Evolutionary conservation across 1,284 basidiomycete species (phyloP).

Genomic region (Xerocomus nothofagi): DNA sequence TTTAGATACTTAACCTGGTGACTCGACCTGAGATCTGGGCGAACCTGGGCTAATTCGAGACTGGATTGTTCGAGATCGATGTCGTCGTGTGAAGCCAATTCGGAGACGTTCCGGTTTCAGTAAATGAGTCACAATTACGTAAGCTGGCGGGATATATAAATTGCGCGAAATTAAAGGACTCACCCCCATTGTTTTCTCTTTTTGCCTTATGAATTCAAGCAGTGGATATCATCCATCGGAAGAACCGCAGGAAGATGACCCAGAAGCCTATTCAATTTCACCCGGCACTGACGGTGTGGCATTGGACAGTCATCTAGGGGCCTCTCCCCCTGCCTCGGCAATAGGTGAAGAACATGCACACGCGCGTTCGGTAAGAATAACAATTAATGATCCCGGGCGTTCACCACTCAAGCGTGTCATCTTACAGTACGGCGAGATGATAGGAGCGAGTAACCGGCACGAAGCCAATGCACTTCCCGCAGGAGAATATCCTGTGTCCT

Average conservation of each 20-base stretch:
- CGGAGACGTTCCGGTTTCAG: not conserved
- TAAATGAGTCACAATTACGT: no score
- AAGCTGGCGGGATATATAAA: no score
- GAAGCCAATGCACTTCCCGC: slow-evolving; percentile 16
- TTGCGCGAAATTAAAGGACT: not conserved
- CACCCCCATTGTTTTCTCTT: not conserved
- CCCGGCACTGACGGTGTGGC: not conserved
- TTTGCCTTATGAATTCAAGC: not conserved
- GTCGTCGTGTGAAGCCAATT: not conserved
- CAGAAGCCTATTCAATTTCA: slow-evolving; percentile 23
- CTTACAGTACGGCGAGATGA: slow-evolving; percentile 8
- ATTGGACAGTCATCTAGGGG: slow-evolving; percentile 23
- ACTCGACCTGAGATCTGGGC: no score
- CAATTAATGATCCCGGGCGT: not conserved
- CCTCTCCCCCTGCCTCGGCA: slow-evolving; percentile 14
- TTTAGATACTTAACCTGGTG: no score
- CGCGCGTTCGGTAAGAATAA: slow-evolving; percentile 18
- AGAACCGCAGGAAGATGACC: slow-evolving; percentile 6
- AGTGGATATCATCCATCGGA: not conserved
- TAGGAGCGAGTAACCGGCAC: slow-evolving; percentile 14
- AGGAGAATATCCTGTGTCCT: slow-evolving; percentile 20
- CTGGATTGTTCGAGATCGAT: no score
- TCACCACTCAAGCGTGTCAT: not conserved
- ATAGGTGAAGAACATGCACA: not conserved
- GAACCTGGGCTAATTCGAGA: no score